Evolutionary conservation across 371 early-diverging fungal species (phyloP), one percentile per base, ranked within the genome.

Genomic region (Mortierella sp.): DNA sequence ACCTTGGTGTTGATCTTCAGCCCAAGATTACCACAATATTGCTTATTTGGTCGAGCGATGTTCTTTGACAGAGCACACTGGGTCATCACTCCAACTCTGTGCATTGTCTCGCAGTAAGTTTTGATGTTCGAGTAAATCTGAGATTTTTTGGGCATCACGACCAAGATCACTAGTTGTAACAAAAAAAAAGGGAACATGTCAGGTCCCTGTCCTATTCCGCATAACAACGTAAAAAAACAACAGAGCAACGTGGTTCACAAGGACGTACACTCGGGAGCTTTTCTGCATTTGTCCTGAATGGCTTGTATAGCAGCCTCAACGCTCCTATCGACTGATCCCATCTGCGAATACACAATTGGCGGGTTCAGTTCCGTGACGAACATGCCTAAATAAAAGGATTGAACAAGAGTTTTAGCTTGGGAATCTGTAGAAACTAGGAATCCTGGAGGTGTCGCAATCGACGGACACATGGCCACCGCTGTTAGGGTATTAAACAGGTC

Each of bases 401-500:
- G n/a, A 34, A 31, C 30, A 38, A 39, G 12, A 19, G 31, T 19
- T 34, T 54, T 26, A 51, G n/a, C n/a, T n/a, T n/a, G n/a, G n/a
- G n/a, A n/a, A n/a, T n/a, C n/a, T n/a, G n/a, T n/a, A n/a, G n/a
- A n/a, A n/a, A n/a, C 76, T 46, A 69, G 45, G 24, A 61, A 70
- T 2, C 65, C 76, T 18, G 76, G 70, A 13, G 81, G 81, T 9
- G 81, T 81, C n/a, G 81, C 81, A 49, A 67, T 71, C 13, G 79
- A 71, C 1, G 95, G 95, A 67, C 94, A 91, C 89, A 96, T 94
- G 26, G 94, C 93, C 3, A 94, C 89, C 0, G 90, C 91, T 0
- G 93, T 93, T 57, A 97, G 74, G 24, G 93, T 85, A 69, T 93
- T 91, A 73, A 92, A 97, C 43, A 98, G 78, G 65, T 95, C 94